Conservation (phyloP, 1,139 yeast species). For the Hanseniaspora uvarum region DNA sequence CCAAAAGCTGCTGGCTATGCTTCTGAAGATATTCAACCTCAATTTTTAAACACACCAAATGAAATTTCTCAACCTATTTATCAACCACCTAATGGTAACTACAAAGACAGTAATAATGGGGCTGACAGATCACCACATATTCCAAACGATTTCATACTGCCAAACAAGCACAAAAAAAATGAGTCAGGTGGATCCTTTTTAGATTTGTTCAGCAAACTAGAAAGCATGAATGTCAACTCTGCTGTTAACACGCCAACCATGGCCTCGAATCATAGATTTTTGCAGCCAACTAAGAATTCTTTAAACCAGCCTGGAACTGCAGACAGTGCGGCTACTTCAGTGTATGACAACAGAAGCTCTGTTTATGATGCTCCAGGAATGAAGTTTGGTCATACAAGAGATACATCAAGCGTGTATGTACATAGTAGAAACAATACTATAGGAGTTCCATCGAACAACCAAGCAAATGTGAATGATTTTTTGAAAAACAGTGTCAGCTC, state of each 20-base stretch:
- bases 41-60: background rate
- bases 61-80: constrained; percentile 1
- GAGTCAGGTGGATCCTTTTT: constrained; percentile 30
- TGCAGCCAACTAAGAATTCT: background rate
- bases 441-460: background rate
- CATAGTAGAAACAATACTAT: constrained; percentile 16
- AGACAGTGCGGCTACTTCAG: background rate
- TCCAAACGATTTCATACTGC: background rate
- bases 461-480: background rate
- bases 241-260: constrained; percentile 3
- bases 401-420: constrained; percentile 16
- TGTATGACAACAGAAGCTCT: constrained; percentile 12
- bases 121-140: background rate
- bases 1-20: background rate
- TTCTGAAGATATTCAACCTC: background rate
- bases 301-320: background rate
- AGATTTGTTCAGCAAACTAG: constrained; percentile 27
- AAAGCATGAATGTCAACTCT: constrained; percentile 1
- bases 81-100: background rate
- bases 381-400: constrained; percentile 4
- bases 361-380: background rate
- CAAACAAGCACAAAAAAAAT: constrained; percentile 23
- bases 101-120: background rate
- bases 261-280: background rate
- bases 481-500: background rate